Base-by-base conservation (phyloP, 2,329 filamentous ascomycete species). In the Calonectria pteridis region DNA sequence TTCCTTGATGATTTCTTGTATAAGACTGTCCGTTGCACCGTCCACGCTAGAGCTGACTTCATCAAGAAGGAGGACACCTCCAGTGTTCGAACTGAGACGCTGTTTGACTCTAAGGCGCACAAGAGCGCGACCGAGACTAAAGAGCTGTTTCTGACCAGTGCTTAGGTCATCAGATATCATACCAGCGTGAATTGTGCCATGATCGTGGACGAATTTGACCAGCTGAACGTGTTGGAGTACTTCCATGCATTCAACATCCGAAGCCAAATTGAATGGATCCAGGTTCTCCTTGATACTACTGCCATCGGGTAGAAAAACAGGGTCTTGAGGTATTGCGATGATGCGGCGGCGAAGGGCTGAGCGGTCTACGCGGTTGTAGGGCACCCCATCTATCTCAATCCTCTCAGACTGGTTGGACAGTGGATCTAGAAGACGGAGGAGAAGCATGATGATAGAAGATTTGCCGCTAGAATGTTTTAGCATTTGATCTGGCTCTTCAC, bases 91-190 rank as follows among this genome's bases (percentile, higher is more conserved):
- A 6, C 35, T n/a, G 14, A 33, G 11, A 9, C 33, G 50, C 3
- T 43, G 18, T 26, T 70, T 53, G 23, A 73, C 49, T 10, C 75
- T 59, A 9, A 80, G 75, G 6, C 87, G 83, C 23, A 93, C 80
- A 28, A 93, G 84, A 0, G 90, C 91, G 3, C 91, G 83, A 2
- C 89, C 91, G 4, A 93, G 85, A 77, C 88, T 91, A 77, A 93
- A 91, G 1, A 93, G 85, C 79, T 93, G 92, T 71, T 87, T 87
- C 80, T 93, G 91, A 0, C 92, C 92, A 63, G 88, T 86, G 13
- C 86, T 89, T 6, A 91, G 83, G 6, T 23, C 40, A 1, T 88
- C 84, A 1, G 85, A 81, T n/a, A 84, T 83, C 68, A 91, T 85
- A 4, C 58, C 69, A 0, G 75, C 76, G 2, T 75, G 72, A 0